Base-by-base conservation (phyloP, 371 early-diverging fungal genomes). In the Batrachochytrium dendrobatidis region DNA sequence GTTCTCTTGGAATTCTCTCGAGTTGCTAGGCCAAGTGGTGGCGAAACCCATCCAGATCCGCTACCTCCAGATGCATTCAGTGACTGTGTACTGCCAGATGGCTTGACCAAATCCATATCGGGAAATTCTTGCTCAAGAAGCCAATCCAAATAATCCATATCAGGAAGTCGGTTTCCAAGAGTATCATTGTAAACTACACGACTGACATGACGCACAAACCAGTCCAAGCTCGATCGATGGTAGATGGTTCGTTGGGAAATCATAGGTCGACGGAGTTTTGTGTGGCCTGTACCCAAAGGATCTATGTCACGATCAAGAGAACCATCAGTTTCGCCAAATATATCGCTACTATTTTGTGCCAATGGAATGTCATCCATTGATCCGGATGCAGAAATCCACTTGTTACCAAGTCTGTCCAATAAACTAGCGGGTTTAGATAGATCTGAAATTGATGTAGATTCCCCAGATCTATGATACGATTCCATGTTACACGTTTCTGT, bases 401-500 rank as follows among this genome's bases (percentile, higher is more conserved):
- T n/a, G n/a, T n/a, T n/a, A n/a, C n/a, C n/a, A n/a, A n/a, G n/a
- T n/a, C n/a, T n/a, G n/a, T n/a, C n/a, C n/a, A n/a, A n/a, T n/a
- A n/a, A n/a, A n/a, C n/a, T n/a, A n/a, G n/a, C n/a, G n/a, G n/a
- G n/a, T n/a, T n/a, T n/a, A n/a, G n/a, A n/a, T n/a, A n/a, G n/a
- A n/a, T n/a, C n/a, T n/a, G n/a, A n/a, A n/a, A n/a, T n/a, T n/a
- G n/a, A n/a, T n/a, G n/a, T n/a, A 54, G 4, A 54, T 7, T 25
- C 25, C n/a, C 25, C 10, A 7, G 7, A 7, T 10, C 50, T 29
- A 29, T n/a, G n/a, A n/a, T n/a, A n/a, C n/a, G n/a, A n/a, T n/a
- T n/a, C n/a, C n/a, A n/a, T n/a, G 34, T 87, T 89, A 3, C 87
- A 75, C 1, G 88, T 87, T 55, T 94, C 93, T 1, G 84, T 82